Evolutionary conservation across 495 filamentous ascomycete species (phyloP).

Genomic region (Mytilinidion resinicola): DNA sequence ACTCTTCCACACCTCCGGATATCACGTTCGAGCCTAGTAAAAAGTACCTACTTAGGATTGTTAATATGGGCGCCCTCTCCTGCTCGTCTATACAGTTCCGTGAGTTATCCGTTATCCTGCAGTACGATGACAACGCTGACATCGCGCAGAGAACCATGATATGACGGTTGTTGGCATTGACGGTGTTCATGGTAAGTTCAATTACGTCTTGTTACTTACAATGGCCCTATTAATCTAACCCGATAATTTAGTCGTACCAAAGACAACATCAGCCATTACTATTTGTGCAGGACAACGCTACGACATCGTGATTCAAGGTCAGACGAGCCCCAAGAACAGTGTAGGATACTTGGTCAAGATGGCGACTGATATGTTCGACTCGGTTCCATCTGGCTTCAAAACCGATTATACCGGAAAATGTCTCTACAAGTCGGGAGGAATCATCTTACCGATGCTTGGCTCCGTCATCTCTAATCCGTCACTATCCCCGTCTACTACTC

Average conservation of each 20-base stretch:
- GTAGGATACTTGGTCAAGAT: conserved; percentile 19
- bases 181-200: conserved; percentile 7
- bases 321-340: conserved; percentile 3
- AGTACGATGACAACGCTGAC: neutral
- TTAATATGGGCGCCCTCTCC: conserved; percentile 12
- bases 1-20: conserved; percentile 4
- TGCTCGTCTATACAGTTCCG: conserved; percentile 14
- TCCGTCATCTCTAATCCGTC: neutral
- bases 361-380: conserved; percentile 20
- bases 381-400: conserved; percentile 1
- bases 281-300: conserved; percentile 26
- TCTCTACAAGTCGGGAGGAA: conserved; percentile 8
- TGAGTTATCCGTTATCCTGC: neutral
- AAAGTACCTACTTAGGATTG: conserved; percentile 19
- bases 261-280: conserved; percentile 12
- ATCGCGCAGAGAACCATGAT: conserved; percentile 5
- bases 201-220: no score
- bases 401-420: conserved; percentile 12
- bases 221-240: neutral
- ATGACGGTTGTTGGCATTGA: conserved; percentile 20
- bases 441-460: neutral
- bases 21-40: conserved; percentile 13
- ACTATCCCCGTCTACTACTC: neutral
- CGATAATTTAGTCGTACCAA: neutral
- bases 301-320: conserved; percentile 15